A percentile compares a stretch with the other conserved stretches of the same genome.
These are phyloP conservation scores for Bjerkandera adusta DNA, from an alignment of 1,284 basidiomycete genomes.

Conservation along the genomic window DNA sequence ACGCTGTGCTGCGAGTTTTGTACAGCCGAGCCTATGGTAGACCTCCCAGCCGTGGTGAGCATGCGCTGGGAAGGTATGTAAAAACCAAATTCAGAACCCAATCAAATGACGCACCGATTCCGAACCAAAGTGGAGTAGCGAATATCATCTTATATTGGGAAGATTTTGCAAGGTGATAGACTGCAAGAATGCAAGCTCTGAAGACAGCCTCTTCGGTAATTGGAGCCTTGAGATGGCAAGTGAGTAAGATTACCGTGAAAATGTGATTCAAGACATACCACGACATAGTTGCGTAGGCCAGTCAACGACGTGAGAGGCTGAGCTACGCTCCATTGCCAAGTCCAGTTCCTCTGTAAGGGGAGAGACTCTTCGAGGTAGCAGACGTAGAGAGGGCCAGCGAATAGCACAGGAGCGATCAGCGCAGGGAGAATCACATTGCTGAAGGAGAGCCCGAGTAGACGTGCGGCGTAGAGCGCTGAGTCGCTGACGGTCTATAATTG, in stretches of 20 bases:
- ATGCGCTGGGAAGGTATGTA: constrained; percentile 60
- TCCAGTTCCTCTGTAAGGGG: constrained; percentile 63
- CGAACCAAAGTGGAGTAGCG: constrained; percentile 84
- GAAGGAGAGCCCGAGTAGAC: no score
- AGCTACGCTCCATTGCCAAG: constrained; percentile 38
- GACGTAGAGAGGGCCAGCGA: constrained; percentile 80
- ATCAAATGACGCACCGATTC: constrained; percentile 61
- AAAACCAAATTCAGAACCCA: constrained; percentile 1
- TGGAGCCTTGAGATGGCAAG: constrained; percentile 59
- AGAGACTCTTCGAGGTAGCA: constrained; percentile 52
- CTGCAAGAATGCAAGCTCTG: constrained; percentile 77
- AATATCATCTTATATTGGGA: constrained; percentile 66
- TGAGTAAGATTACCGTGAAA: constrained; percentile 2
- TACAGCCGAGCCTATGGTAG: constrained; percentile 72
- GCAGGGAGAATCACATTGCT: no score
- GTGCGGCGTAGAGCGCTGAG: no score
- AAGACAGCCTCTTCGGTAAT: constrained; percentile 94
- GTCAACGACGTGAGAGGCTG: constrained; percentile 47
- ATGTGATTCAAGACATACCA: constrained; percentile 51
- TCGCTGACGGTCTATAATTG: no score
- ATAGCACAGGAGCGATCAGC: constrained; percentile 77
- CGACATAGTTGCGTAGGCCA: constrained; percentile 75
- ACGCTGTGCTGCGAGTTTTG: constrained; percentile 53
- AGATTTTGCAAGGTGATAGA: constrained; percentile 69
- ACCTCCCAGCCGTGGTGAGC: constrained; percentile 88